Evolutionary conservation across 1,284 basidiomycete genomes (phyloP), one percentile per base, ranked within the genome.

Genomic region (Puccinia coronata): DNA sequence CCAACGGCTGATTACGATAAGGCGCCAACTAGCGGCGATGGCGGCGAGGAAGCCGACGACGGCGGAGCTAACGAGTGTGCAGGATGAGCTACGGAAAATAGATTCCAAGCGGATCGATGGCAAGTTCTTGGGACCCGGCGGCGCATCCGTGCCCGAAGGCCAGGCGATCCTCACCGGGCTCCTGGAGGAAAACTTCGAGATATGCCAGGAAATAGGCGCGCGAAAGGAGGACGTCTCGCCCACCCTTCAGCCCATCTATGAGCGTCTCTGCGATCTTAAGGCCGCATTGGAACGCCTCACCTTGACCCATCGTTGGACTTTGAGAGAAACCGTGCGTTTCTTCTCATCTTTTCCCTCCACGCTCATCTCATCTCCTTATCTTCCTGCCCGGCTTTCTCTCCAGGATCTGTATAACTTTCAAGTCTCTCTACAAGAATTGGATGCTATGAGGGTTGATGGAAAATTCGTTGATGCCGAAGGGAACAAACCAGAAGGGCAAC

Each of bases 381-480:
- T 20, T 49, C 31, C 72, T 82, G 84, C 83, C 57, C 18, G 1
- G 3, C 20, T 34, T 36, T 34, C 3, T 63, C 28, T 63, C 6
- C 39, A 79, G 76, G 76, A 85, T 82, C 83, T 86, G 47, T 86
- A 84, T 86, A 89, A 89, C 87, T 99, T 97, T 87, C 94, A 94
- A 55, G 89, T 96, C 74, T 94, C 94, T 85, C 88, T 99, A 83
- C 93, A 96, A 85, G 96, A 99, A 86, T 96, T 99, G 77, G 96
- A 99, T 87, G 92, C 93, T 86, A 94, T 98, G 93, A 89, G 96
- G 31, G 91, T 98, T 9, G 94, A 98, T 83, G 96, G 96, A 83
- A 97, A 97, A 87, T 99, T 98, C 86, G 92, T 98, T 36, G 96
- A 99, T 85, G 90, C 92, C 0, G 94, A 98, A 75, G 97, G 96